Conservation (phyloP, 2,329 filamentous ascomycete genomes). For the Xylariales sp. region DNA sequence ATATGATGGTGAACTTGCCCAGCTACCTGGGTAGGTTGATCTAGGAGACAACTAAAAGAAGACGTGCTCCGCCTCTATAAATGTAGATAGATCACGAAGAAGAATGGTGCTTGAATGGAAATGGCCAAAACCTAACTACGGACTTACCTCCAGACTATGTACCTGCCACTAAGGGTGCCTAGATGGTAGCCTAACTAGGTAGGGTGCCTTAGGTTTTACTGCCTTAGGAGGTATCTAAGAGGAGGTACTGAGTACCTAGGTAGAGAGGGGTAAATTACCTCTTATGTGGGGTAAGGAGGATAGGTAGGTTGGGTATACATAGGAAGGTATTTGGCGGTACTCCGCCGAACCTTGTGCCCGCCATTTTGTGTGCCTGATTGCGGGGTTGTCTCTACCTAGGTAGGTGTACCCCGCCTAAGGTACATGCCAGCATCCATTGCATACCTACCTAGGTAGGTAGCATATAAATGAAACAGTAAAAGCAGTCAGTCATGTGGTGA, state of each 20-base stretch:
- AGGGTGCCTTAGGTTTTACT: no score
- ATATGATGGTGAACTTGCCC: conserved; percentile 8
- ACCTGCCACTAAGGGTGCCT: no score
- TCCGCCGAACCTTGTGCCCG: conserved; percentile 7
- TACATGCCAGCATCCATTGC: no score
- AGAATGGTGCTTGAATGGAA: conserved; percentile 8
- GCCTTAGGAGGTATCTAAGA: no score
- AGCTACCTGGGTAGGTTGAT: no score
- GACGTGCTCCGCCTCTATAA: conserved; percentile 10
- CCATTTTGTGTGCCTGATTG: conserved; percentile 1
- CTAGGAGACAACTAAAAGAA: conserved; percentile 14
- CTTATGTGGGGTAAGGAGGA: no score
- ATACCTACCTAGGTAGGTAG: no score
- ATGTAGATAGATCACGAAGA: neutral
- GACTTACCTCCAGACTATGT: no score
- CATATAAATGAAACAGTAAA: neutral
- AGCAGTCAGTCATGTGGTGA: neutral
- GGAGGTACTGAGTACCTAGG: no score
- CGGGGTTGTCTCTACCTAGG: conserved; percentile 4
- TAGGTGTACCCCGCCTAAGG: no score
- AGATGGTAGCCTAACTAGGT: no score
- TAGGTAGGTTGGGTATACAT: neutral
- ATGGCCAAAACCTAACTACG: neutral
- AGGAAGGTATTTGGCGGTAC: neutral
- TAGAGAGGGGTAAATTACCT: no score